phyloP scores from a whole-genome alignment of 768 basidiomycete species.

The Lactarius pseudohatsudake region DNA sequence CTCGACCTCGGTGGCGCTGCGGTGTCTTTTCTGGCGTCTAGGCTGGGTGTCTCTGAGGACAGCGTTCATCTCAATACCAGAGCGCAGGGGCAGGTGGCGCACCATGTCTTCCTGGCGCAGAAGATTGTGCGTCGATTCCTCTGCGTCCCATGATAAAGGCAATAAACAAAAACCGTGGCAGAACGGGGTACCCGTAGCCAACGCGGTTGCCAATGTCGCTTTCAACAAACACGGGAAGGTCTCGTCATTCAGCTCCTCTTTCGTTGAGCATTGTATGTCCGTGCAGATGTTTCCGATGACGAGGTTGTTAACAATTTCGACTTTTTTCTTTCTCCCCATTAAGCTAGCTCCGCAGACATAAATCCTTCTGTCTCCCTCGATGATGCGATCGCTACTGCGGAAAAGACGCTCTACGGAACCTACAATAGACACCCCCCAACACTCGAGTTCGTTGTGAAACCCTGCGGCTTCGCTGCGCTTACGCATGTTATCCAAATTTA shows the following conservation, averaged over 20 bases:
- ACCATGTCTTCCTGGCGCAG: slow-evolving; percentile 32
- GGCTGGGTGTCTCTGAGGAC: slow-evolving; percentile 28
- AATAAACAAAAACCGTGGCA: slow-evolving; percentile 6
- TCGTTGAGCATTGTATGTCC: slow-evolving; percentile 43
- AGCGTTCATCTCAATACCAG: slow-evolving; percentile 26
- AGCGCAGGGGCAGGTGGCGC: slow-evolving; percentile 23
- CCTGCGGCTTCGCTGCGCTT: slow-evolving; percentile 42
- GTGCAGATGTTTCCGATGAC: neutral
- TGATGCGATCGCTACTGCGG: slow-evolving; percentile 41
- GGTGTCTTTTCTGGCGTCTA: slow-evolving; percentile 31
- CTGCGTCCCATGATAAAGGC: no score
- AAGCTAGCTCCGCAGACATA: slow-evolving; percentile 32
- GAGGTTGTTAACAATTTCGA: neutral
- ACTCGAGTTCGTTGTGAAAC: slow-evolving; percentile 43
- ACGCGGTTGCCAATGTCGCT: slow-evolving; percentile 47
- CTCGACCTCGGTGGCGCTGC: slow-evolving; percentile 29
- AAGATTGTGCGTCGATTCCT: slow-evolving; percentile 25
- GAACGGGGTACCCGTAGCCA: slow-evolving; percentile 41
- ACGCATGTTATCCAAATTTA: slow-evolving; percentile 46
- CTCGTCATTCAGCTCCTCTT: slow-evolving; percentile 47
- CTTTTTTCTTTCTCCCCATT: neutral
- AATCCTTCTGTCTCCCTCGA: slow-evolving; percentile 40
- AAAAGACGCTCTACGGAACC: slow-evolving; percentile 40
- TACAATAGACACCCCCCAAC: slow-evolving; percentile 43
- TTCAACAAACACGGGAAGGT: slow-evolving; percentile 44